Conservation (phyloP, 805 yeast genomes). For the Peterozyma xylosa region DNA sequence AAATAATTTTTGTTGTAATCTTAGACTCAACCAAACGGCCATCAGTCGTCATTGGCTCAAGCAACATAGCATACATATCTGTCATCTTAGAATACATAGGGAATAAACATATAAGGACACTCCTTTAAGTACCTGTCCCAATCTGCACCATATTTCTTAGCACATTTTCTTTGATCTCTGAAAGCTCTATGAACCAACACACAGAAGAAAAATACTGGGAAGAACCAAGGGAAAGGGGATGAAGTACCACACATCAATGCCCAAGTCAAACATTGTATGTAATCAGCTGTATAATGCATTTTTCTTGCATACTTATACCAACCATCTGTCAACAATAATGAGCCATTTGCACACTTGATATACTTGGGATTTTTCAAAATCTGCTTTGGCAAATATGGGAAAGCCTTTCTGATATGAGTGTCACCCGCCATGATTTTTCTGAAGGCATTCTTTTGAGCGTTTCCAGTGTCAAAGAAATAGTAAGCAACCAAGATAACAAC, state of each 20-base stretch:
- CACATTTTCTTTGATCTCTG: conserved; percentile 84
- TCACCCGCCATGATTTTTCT: conserved; percentile 82
- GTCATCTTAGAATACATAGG: conserved; percentile 55
- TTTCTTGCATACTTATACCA: conserved; percentile 94
- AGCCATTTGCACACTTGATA: conserved; percentile 79
- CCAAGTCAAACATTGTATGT: conserved; percentile 84
- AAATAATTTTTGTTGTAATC: too few relatives aligned
- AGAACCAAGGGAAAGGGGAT: conserved; percentile 93
- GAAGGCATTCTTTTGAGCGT: conserved; percentile 92
- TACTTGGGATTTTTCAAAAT: conserved; percentile 77
- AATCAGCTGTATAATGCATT: conserved; percentile 92
- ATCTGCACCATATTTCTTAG: conserved; percentile 84
- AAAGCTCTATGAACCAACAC: conserved; percentile 84
- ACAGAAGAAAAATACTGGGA: conserved; percentile 82
- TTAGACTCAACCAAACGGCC: too few relatives aligned
- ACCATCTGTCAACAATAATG: conserved; percentile 81
- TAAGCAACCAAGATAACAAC: conserved; percentile 60
- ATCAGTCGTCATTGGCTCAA: too few relatives aligned
- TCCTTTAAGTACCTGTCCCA: conserved; percentile 82
- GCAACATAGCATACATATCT: not conserved
- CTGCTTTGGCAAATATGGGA: conserved; percentile 89
- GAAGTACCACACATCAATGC: conserved; percentile 82
- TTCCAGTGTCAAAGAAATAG: conserved; percentile 90
- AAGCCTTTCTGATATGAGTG: conserved; percentile 65
- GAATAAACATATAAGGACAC: conserved; percentile 90